phyloP scores from a whole-genome alignment of 176 grass and related monocot genomes.

The Aegilops sharonensis region DNA sequence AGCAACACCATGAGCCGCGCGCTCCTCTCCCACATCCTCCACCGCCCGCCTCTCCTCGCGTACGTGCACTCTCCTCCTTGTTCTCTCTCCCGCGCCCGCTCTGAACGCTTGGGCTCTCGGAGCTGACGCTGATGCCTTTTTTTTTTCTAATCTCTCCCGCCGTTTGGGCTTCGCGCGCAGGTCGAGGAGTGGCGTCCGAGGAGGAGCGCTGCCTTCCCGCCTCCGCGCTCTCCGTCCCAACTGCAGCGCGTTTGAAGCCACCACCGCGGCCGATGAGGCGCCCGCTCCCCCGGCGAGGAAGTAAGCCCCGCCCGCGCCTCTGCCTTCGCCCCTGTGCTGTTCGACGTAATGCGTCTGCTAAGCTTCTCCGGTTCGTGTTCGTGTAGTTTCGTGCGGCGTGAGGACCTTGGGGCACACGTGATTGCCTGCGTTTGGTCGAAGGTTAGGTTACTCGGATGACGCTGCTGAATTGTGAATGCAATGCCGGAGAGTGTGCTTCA shows the following conservation, averaged over 20 bases:
- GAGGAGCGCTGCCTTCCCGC: constrained; percentile 25
- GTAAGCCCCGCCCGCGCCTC: constrained; percentile 19
- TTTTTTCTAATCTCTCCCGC: not conserved
- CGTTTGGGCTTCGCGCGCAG: constrained; percentile 23
- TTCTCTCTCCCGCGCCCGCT: not conserved
- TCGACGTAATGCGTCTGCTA: constrained; percentile 32
- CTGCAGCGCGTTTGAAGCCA: constrained; percentile 25
- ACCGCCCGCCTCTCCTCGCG: constrained; percentile 43
- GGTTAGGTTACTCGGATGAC: not conserved
- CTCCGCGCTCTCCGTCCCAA: constrained; percentile 22
- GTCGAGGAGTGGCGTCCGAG: constrained; percentile 27
- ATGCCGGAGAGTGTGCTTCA: not conserved
- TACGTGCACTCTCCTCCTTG: not conserved
- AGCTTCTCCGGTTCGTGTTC: not conserved
- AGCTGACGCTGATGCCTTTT: not conserved
- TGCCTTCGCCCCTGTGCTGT: not conserved
- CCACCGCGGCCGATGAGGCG: constrained; percentile 20
- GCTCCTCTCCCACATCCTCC: constrained; percentile 53
- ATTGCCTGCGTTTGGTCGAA: not conserved
- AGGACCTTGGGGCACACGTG: not conserved
- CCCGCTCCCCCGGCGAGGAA: constrained; percentile 34
- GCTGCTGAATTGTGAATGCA: not conserved
- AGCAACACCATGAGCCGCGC: constrained; percentile 50
- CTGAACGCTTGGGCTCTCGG: not conserved
- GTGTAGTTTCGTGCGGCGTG: not conserved